Evolutionary conservation across 2,329 filamentous ascomycete genomes (phyloP).

Genomic region (Talaromyces sp.): DNA sequence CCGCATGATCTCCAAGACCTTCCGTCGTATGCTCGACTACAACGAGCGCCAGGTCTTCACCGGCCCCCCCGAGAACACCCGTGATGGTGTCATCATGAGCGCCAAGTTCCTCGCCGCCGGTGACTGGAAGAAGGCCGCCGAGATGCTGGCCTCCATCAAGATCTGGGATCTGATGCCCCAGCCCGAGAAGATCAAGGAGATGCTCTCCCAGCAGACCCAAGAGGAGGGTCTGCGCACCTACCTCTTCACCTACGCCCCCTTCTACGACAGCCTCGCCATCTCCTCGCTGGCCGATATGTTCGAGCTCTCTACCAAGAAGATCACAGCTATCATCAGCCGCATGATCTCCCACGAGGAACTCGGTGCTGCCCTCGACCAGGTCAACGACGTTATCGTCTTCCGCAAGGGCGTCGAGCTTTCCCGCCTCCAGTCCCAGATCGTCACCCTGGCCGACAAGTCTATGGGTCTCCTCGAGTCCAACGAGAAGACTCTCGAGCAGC

Average conservation of each 20-base stretch:
- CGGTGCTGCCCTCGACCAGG: constrained; percentile 92
- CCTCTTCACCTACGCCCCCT: constrained; percentile 98
- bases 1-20: constrained; percentile 98
- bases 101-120: constrained; percentile 95
- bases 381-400: constrained; percentile 97
- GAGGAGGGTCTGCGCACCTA: constrained; percentile 98
- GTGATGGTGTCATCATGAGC: constrained; percentile 98
- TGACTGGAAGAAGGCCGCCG: constrained; percentile 96
- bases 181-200: constrained; percentile 88
- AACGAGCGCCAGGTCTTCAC: constrained; percentile 99
- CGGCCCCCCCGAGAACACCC: constrained; percentile 95
- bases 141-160: constrained; percentile 97
- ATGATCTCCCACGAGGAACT: constrained; percentile 99
- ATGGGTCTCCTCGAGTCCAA: constrained; percentile 95
- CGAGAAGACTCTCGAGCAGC: constrained; percentile 94
- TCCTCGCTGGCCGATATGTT: constrained; percentile 90
- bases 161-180: constrained; percentile 99
- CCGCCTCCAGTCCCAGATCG: constrained; percentile 89
- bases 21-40: constrained; percentile 98
- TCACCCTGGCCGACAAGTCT: constrained; percentile 94
- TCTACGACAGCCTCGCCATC: constrained; percentile 94
- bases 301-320: constrained; percentile 87
- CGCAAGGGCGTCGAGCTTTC: constrained; percentile 98
- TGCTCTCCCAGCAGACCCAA: constrained; percentile 98
- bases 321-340: constrained; percentile 92